These are phyloP conservation scores for Jackrogersella multiformis DNA, from an alignment of 495 filamentous ascomycete genomes.

Conservation along the genomic window DNA sequence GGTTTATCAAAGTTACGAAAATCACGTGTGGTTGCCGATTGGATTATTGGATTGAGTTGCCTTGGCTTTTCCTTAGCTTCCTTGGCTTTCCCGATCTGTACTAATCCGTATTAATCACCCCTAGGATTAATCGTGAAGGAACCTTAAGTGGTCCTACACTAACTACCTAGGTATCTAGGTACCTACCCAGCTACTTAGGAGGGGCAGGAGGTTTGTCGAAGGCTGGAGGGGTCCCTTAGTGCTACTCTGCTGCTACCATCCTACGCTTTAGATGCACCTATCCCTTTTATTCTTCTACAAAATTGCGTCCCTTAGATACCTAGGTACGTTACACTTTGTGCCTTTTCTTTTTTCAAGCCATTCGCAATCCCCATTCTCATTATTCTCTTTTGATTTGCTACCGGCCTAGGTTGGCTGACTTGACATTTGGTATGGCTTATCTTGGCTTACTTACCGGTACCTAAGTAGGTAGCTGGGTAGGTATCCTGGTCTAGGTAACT, in stretches of 20 bases:
- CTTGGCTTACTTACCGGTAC: too few relatives aligned
- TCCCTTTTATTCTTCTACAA: conserved; percentile 23
- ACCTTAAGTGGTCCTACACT: too few relatives aligned
- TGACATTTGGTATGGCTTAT: conserved; percentile 1
- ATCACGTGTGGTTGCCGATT: conserved; percentile 33
- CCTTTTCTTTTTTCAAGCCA: not conserved
- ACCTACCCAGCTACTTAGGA: not conserved
- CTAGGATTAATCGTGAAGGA: conserved; percentile 14
- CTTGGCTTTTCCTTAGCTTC: not conserved
- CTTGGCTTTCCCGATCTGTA: conserved; percentile 27
- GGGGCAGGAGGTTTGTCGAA: not conserved
- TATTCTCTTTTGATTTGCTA: not conserved
- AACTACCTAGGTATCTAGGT: too few relatives aligned
- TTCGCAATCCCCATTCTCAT: not conserved
- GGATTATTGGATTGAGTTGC: not conserved
- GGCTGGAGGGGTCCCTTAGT: not conserved
- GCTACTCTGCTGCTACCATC: not conserved
- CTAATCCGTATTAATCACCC: too few relatives aligned
- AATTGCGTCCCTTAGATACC: conserved; percentile 28
- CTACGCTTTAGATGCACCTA: conserved; percentile 31
- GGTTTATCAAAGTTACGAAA: not conserved
- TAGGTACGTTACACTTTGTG: conserved; percentile 40
- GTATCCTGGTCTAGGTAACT: conserved; percentile 15
- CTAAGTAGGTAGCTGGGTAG: too few relatives aligned
- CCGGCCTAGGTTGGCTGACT: conserved; percentile 8